Evolutionary conservation across 1,284 basidiomycete genomes (phyloP).

Genomic region (Trichosporon asahii): DNA sequence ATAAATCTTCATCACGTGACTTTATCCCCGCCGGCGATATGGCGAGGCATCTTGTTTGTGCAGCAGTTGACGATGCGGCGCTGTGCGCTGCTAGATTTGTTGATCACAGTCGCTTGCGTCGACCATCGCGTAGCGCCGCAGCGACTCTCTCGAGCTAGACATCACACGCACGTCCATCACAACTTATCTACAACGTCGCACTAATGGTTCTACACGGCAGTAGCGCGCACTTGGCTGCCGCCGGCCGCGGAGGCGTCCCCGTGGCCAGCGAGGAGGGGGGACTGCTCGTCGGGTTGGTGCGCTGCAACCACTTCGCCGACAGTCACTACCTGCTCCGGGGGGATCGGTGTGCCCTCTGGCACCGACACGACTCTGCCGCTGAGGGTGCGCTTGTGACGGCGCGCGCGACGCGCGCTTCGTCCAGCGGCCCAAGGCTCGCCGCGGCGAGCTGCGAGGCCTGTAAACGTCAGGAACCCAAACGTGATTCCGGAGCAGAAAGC

Average conservation of each 20-base stretch:
- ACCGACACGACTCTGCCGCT: conserved; percentile 47
- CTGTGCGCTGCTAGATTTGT: not conserved
- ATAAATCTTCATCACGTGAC: not conserved
- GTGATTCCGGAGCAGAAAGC: conserved; percentile 41
- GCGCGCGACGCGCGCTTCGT: conserved; percentile 40
- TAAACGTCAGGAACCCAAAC: conserved; percentile 45
- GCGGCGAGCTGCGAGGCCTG: conserved; percentile 48
- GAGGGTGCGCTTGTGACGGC: conserved; percentile 46
- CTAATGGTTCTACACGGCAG: not conserved
- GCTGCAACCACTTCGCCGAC: conserved; percentile 43
- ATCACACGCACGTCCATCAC: not conserved
- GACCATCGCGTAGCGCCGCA: no score
- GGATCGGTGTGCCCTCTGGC: conserved; percentile 42
- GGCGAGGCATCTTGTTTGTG: no score
- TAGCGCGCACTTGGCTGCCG: conserved; percentile 20
- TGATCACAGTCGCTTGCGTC: no score
- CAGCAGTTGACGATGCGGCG: no score
- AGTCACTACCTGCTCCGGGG: conserved; percentile 40
- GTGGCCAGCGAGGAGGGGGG: conserved; percentile 35
- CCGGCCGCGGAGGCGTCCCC: conserved; percentile 7
- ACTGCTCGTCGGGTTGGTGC: conserved; percentile 37
- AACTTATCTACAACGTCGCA: not conserved
- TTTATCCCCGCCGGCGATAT: conserved; percentile 4
- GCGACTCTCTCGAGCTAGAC: no score
- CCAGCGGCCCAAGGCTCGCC: conserved; percentile 52